Percentiles rank a stretch among this genome's conserved stretches.
Evolutionary conservation across 1,139 yeast genomes (phyloP).

Genomic region (Meyerozyma sp.): DNA sequence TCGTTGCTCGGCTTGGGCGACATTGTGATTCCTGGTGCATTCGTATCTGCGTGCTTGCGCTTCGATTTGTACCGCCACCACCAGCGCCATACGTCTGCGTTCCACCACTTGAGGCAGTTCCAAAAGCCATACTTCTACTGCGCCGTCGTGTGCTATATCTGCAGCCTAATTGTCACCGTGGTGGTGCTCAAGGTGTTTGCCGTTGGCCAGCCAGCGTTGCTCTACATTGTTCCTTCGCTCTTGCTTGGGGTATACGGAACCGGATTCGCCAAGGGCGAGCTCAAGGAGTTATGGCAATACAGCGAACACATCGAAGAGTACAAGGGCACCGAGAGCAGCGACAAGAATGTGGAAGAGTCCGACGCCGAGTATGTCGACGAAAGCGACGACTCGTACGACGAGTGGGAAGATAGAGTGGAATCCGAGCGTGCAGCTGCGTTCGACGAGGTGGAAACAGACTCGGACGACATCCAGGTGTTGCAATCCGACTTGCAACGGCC

Average conservation of each 20-base stretch:
- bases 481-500: conserved; percentile 4
- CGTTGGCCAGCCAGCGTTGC: conserved; percentile 62
- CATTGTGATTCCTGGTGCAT: conserved; percentile 52
- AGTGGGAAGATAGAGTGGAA: conserved; percentile 19
- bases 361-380: conserved; percentile 11
- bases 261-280: conserved; percentile 36
- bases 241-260: conserved; percentile 24
- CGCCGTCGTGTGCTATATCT: conserved; percentile 39
- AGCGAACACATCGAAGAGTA: conserved; percentile 16
- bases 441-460: conserved; percentile 10
- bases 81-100: conserved; percentile 15
- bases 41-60: conserved; percentile 44
- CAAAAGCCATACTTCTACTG: conserved; percentile 41
- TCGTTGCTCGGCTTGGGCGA: conserved; percentile 55
- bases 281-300: conserved; percentile 28
- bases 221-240: conserved; percentile 56
- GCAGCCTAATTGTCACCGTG: conserved; percentile 42
- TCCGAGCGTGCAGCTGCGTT: conserved; percentile 13
- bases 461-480: conserved; percentile 7
- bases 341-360: conserved; percentile 12
- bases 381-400: conserved; percentile 14
- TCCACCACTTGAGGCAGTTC: conserved; percentile 35
- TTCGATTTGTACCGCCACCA: conserved; percentile 43
- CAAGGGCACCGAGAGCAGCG: conserved; percentile 16
- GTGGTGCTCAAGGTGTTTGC: conserved; percentile 30